A percentile compares a stretch with the other conserved stretches of the same genome.
phyloP scores from a whole-genome alignment of 2,329 filamentous ascomycete genomes.

The Cryphonectria parasitica region DNA sequence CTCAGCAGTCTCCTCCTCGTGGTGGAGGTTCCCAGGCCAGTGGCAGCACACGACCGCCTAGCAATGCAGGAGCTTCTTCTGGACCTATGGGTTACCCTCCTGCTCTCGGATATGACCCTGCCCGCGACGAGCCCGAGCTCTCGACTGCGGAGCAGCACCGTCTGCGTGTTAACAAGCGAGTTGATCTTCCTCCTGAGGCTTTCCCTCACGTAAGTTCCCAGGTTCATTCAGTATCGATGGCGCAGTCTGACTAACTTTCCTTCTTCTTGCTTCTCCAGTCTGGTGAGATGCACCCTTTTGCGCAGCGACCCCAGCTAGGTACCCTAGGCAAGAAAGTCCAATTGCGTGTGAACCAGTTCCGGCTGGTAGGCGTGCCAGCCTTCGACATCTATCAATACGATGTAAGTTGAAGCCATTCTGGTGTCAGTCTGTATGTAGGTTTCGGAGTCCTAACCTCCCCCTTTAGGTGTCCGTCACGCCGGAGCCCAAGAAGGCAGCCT shows the following conservation, averaged over 20 bases:
- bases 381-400: constrained; percentile 81
- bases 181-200: constrained; percentile 63
- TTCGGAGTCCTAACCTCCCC: constrained; percentile 28
- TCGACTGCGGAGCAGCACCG: constrained; percentile 11
- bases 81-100: constrained; percentile 21
- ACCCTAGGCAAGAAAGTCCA: constrained; percentile 57
- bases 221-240: background rate
- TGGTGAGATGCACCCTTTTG: constrained; percentile 39
- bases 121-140: constrained; percentile 31
- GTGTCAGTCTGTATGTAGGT: background rate
- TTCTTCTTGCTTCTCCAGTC: constrained; percentile 24
- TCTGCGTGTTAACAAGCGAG: constrained; percentile 44
- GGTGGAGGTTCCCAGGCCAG: constrained; percentile 11
- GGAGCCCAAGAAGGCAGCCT: constrained; percentile 62
- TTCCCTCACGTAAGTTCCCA: constrained; percentile 46
- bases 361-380: constrained; percentile 63
- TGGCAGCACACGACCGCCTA: constrained; percentile 27
- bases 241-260: constrained; percentile 26
- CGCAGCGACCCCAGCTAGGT: constrained; percentile 60
- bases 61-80: constrained; percentile 17
- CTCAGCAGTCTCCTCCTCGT: constrained; percentile 17
- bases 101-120: constrained; percentile 50
- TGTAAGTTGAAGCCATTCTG: constrained; percentile 55
- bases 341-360: constrained; percentile 74
- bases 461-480: constrained; percentile 67